phyloP scores from a whole-genome alignment of 139 green algal species.

The Tetraselmis striata region DNA sequence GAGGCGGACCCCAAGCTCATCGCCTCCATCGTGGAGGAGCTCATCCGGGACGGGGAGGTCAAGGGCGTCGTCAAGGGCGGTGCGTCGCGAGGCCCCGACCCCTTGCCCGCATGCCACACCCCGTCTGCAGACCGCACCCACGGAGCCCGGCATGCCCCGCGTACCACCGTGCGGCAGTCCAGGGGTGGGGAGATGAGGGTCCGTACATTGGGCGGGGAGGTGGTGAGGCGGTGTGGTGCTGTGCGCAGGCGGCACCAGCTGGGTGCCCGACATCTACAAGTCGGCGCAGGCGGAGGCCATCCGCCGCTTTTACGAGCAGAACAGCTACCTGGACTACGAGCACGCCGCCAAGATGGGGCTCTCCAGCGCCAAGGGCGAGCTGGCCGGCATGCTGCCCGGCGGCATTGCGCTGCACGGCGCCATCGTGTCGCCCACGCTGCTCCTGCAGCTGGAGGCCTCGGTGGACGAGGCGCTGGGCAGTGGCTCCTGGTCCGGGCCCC shows the following conservation, averaged over 20 bases:
- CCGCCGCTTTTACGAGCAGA: conserved; percentile 70
- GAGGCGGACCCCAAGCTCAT: conserved; percentile 1
- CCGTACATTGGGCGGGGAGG: too few relatives aligned
- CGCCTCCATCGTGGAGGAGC: conserved; percentile 25
- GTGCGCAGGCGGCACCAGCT: conserved; percentile 59
- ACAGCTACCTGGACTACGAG: conserved; percentile 71
- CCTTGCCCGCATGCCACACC: too few relatives aligned
- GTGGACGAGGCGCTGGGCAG: conserved; percentile 44
- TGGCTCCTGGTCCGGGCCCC: neutral
- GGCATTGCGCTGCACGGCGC: conserved; percentile 49
- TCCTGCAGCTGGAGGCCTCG: conserved; percentile 48
- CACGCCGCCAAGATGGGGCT: conserved; percentile 47
- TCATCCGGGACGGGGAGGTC: conserved; percentile 38
- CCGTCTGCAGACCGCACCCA: too few relatives aligned
- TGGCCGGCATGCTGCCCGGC: conserved; percentile 54
- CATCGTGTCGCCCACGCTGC: conserved; percentile 49
- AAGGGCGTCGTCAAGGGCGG: conserved; percentile 54
- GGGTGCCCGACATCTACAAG: conserved; percentile 56
- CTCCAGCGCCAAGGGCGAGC: conserved; percentile 28
- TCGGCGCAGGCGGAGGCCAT: conserved; percentile 58
- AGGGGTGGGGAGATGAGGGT: too few relatives aligned
- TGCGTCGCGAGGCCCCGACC: too few relatives aligned
- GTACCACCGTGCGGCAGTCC: too few relatives aligned
- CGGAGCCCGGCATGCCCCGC: too few relatives aligned
- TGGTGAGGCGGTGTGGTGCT: too few relatives aligned